phyloP scores from a whole-genome alignment of 176 grass and related monocot genomes.

The Musa beccarii region DNA sequence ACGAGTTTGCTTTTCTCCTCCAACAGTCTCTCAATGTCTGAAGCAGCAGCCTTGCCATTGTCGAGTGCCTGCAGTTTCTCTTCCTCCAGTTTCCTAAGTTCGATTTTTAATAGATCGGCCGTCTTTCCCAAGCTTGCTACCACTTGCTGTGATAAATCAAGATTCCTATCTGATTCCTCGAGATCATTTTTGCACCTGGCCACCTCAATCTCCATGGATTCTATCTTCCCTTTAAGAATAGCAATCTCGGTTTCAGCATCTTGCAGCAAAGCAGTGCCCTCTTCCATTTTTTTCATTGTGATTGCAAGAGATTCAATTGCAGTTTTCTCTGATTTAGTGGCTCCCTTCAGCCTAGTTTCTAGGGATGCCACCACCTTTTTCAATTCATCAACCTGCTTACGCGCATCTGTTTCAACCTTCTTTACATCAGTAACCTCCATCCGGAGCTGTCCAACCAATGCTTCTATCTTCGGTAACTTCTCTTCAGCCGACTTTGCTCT shows the following conservation, averaged over 20 bases:
- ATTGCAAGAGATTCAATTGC: conserved; percentile 51
- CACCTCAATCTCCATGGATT: conserved; percentile 58
- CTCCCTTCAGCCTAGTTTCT: conserved; percentile 50
- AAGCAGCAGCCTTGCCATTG: conserved; percentile 1
- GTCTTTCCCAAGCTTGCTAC: conserved; percentile 51
- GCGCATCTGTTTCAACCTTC: conserved; percentile 39
- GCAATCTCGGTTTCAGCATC: conserved; percentile 72
- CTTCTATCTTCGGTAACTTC: conserved; percentile 42
- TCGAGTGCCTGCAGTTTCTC: conserved; percentile 25
- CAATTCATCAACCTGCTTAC: conserved; percentile 59
- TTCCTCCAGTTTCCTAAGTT: conserved; percentile 58
- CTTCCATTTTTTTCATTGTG: conserved; percentile 46
- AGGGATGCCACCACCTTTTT: conserved; percentile 42
- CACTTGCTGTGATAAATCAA: conserved; percentile 60
- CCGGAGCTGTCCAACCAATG: conserved; percentile 38
- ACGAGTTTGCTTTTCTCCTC: not conserved
- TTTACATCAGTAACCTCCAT: conserved; percentile 50
- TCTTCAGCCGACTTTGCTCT: conserved; percentile 41
- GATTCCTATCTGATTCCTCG: conserved; percentile 30
- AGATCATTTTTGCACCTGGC: conserved; percentile 53
- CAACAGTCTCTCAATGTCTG: conserved; percentile 2
- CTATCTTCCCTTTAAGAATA: conserved; percentile 52
- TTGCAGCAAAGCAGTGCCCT: conserved; percentile 37
- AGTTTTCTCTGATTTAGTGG: conserved; percentile 47
- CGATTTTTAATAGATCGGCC: conserved; percentile 54